Conservation (phyloP, 805 yeast genomes). For the Candida nanaspora region DNA sequence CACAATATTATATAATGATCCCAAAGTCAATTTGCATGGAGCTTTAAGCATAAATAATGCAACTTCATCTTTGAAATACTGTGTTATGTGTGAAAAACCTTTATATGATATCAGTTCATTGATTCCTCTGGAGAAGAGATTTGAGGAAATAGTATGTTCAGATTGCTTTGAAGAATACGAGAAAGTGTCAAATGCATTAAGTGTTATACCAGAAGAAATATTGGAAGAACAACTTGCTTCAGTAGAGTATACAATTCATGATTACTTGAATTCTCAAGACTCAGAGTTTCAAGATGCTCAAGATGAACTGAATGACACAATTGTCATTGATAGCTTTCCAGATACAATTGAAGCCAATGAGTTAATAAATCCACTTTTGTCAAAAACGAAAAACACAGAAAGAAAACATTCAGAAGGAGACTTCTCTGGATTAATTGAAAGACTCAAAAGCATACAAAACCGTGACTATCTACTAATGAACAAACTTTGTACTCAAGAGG, state of each 20-base stretch:
- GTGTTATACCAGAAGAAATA: constrained; percentile 4
- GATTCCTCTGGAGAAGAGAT: constrained; percentile 19
- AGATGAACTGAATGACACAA: neutral
- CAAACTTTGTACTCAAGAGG: neutral
- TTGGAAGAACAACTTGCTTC: neutral
- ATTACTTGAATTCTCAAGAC: neutral
- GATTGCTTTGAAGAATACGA: constrained; percentile 45
- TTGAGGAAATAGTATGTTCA: constrained; percentile 54
- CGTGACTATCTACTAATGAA: neutral
- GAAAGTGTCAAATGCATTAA: constrained; percentile 11
- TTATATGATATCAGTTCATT: constrained; percentile 50
- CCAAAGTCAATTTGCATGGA: constrained; percentile 14
- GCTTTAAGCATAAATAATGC: constrained; percentile 5
- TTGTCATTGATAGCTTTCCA: neutral
- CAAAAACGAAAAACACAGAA: neutral
- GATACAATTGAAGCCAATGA: neutral
- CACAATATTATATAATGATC: constrained; percentile 15
- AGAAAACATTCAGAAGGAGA: neutral
- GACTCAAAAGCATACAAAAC: neutral
- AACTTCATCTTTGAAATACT: constrained; percentile 34
- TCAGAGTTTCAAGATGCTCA: neutral
- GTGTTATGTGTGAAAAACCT: constrained; percentile 67
- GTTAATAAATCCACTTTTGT: neutral
- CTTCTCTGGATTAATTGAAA: neutral
- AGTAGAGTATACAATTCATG: constrained; percentile 5